Base-by-base conservation (phyloP, 1,284 basidiomycete species). In the Rhodotorula mucilaginosa region DNA sequence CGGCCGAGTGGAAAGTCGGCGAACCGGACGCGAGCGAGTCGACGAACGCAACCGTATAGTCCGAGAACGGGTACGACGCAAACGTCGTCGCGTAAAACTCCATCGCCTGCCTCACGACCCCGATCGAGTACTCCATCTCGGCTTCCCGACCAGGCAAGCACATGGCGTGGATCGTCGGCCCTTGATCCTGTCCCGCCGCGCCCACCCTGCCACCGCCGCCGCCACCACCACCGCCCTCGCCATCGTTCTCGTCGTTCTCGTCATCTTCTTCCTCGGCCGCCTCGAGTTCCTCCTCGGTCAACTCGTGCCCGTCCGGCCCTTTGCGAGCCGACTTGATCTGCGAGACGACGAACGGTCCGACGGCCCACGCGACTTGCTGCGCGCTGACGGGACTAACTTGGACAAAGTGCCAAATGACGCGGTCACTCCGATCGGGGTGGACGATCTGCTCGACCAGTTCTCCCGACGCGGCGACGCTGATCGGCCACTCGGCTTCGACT, bases 31-130 rank as follows among this genome's bases (percentile, higher is more conserved):
- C 90, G 67, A 77, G 77, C 58, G 75, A 72, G 70, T 97, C 92
- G 69, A 99, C 92, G 78, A 97, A 97, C n/a, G 96, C 91, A 71
- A 97, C 81, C 80, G 97, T 97, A 86, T 92, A 93, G 56, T 95
- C 96, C 51, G 76, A 78, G 81, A 95, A 99, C 1, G 97, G 97
- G 80, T 97, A 99, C 3, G 94, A 96, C 46, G 95, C 96, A 78
- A 90, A 97, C 80, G 97, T 94, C 31, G 90, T 89, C 26, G 89
- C 88, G 81, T 92, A 97, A 82, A 92, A 97, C 76, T 87, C 89
- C 90, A 99, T 93, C 10, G 95, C 92, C 34, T 89, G 87, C 52
- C 93, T 89, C 71, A 97, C 85, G 80, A 90, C 91, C 10, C 88
- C 84, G 4, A 90, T 89, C 31, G 93, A 83, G 64, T 82, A 89